Evolutionary conservation across 495 filamentous ascomycete genomes (phyloP), one percentile per base, ranked within the genome.

Genomic region (Parathielavia hyrcaniae): DNA sequence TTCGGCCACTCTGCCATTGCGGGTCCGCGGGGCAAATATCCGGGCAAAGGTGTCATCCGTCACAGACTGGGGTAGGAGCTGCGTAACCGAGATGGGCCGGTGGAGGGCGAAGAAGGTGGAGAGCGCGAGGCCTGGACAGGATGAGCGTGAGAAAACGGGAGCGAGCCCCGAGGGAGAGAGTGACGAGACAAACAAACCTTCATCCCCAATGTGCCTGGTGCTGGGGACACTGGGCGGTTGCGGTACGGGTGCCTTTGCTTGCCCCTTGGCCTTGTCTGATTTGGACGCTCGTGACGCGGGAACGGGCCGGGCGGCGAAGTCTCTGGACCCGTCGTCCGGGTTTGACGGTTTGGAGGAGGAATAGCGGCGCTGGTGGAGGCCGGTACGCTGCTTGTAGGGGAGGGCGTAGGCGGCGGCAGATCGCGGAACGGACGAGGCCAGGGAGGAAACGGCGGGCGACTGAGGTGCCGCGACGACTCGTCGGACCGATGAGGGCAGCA

Each of bases 41-140:
- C 84, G 76, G 56, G 88, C 84, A 67, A 96, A 96, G 39, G 84
- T 79, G 69, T 86, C 84, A 50, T 82, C 72, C 44, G 83, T 86
- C 41, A 89, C 79, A 13, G 82, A 74, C 40, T 84, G 83, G 43
- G 92, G 92, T 49, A 95, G 81, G 50, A 84, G 81, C 60, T 84
- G 81, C 30, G 88, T 91, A 64, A 96, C 81, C 54, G 89, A 95
- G 63, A 98, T 91, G 5, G 93, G 93, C 52, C 93, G 83, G 76
- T 98, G 90, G 60, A 92, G 87, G 57, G 93, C 93, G 75, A 97
- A 98, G 79, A 98, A 97, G 50, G 86, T 86, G 8, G 92, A 90
- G 34, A 96, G 77, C 60, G 85, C 85, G 45, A 97, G 77, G 67
- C 95, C 93, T 98, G 54, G 47, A 26, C 12, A 23, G 35, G 5